A percentile compares a stretch with the other conserved stretches of the same genome.
Conservation (phyloP, 1,284 basidiomycete genomes). For the Trametes pubescens region DNA sequence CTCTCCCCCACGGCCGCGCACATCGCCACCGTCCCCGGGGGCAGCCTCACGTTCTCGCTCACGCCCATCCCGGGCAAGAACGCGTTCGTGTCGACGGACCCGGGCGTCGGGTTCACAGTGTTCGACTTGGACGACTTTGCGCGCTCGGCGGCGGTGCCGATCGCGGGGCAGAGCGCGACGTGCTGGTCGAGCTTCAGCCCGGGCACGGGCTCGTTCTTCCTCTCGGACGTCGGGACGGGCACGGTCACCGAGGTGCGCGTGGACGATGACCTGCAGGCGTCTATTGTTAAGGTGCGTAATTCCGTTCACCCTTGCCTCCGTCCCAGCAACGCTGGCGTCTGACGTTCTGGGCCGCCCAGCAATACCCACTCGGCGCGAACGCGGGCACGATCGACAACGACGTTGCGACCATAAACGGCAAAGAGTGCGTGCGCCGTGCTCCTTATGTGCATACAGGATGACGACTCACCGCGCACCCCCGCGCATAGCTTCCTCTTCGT, state of each 20-base stretch:
- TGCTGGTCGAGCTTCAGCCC: conserved; percentile 56
- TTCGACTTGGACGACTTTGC: conserved; percentile 47
- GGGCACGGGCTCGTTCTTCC: conserved; percentile 56
- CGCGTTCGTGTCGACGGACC: conserved; percentile 54
- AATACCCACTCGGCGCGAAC: conserved; percentile 48
- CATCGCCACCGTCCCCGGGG: conserved; percentile 44
- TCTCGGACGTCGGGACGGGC: conserved; percentile 52
- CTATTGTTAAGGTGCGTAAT: conserved; percentile 44
- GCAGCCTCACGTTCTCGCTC: conserved; percentile 54
- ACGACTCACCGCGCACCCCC: not conserved
- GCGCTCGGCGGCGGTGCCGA: conserved; percentile 45
- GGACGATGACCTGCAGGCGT: conserved; percentile 50
- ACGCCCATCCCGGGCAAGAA: conserved; percentile 53
- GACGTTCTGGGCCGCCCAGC: not conserved
- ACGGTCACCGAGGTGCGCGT: conserved; percentile 55
- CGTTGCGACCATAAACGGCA: conserved; percentile 49
- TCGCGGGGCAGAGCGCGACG: conserved; percentile 51
- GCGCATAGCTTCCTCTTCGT: conserved; percentile 53
- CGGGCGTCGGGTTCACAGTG: conserved; percentile 53
- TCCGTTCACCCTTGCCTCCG: not conserved
- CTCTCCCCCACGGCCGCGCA: conserved; percentile 50
- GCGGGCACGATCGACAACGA: conserved; percentile 55
- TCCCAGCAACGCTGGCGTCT: not conserved
- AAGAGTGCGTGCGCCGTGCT: conserved; percentile 40
- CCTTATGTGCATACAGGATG: too few species aligned